Evolutionary conservation across 2,329 filamentous ascomycete species (phyloP).

Genomic region (Alternaria atra): DNA sequence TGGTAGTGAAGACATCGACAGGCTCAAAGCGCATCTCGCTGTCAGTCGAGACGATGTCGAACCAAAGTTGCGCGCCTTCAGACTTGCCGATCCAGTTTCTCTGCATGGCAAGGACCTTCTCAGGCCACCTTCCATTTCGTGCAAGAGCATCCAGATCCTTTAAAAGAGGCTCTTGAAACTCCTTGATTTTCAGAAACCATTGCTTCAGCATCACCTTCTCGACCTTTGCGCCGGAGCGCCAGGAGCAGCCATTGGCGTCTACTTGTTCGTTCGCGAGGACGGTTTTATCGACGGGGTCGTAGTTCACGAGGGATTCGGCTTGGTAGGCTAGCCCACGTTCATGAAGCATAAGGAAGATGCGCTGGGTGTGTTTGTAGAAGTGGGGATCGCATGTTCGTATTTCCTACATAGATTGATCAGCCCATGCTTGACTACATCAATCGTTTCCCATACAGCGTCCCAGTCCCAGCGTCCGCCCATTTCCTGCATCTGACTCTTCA

Average conservation of each 20-base stretch:
- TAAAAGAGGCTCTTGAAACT: constrained; percentile 76
- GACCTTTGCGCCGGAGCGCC: constrained; percentile 86
- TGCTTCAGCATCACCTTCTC: constrained; percentile 82
- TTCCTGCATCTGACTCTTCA: constrained; percentile 80
- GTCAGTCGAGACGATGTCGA: constrained; percentile 63
- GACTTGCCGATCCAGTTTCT: constrained; percentile 89
- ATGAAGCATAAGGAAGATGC: constrained; percentile 80
- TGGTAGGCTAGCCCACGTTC: constrained; percentile 82
- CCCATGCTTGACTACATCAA: background rate
- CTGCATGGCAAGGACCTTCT: constrained; percentile 83
- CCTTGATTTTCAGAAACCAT: constrained; percentile 89
- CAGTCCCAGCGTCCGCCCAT: constrained; percentile 90
- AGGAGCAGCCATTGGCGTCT: constrained; percentile 83
- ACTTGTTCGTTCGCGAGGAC: constrained; percentile 94
- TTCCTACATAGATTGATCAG: constrained; percentile 65
- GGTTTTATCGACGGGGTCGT: constrained; percentile 87
- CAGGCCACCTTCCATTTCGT: constrained; percentile 76
- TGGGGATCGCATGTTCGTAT: constrained; percentile 82
- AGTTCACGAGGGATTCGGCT: constrained; percentile 85
- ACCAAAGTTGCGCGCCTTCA: constrained; percentile 74
- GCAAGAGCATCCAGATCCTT: constrained; percentile 74
- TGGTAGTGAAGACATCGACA: constrained; percentile 82
- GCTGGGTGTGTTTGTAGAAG: constrained; percentile 91
- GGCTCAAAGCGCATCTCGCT: constrained; percentile 54
- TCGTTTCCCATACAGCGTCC: constrained; percentile 67